A percentile compares a stretch with the other conserved stretches of the same genome.
Conservation (phyloP, 495 filamentous ascomycete genomes). For the Cetradonia linearis region DNA sequence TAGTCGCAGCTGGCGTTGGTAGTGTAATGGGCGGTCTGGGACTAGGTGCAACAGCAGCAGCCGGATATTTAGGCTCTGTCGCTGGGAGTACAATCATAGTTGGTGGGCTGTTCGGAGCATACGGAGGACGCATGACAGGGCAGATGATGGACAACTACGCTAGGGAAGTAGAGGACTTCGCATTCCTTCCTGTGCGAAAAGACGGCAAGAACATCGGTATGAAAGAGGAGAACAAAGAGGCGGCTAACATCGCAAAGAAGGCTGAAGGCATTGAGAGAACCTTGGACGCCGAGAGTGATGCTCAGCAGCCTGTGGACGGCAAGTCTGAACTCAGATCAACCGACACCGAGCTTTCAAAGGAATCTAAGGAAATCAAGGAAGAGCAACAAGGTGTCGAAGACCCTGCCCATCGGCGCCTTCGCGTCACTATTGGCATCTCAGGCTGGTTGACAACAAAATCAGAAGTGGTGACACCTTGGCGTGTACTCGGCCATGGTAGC, state of each 20-base stretch:
- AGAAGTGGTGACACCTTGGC: slow-evolving; percentile 68
- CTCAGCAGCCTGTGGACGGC: slow-evolving; percentile 8
- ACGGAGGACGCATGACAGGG: slow-evolving; percentile 73
- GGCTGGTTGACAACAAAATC: slow-evolving; percentile 70
- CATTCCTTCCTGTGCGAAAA: slow-evolving; percentile 58
- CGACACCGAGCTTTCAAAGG: neutral
- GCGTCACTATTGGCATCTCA: slow-evolving; percentile 71
- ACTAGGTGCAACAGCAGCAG: slow-evolving; percentile 66
- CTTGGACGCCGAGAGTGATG: neutral
- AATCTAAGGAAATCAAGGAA: slow-evolving; percentile 18
- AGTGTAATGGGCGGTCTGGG: slow-evolving; percentile 72
- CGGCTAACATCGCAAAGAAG: slow-evolving; percentile 26
- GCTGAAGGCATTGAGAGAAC: slow-evolving; percentile 9
- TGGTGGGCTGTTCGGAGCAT: slow-evolving; percentile 79
- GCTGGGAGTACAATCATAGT: slow-evolving; percentile 67
- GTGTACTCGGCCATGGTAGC: slow-evolving; percentile 53
- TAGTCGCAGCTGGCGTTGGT: slow-evolving; percentile 74
- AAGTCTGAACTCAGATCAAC: neutral
- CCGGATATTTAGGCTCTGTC: slow-evolving; percentile 62
- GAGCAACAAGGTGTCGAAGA: slow-evolving; percentile 17
- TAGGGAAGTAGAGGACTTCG: slow-evolving; percentile 80
- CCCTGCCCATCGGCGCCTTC: slow-evolving; percentile 48
- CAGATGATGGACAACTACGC: slow-evolving; percentile 82
- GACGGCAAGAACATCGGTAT: slow-evolving; percentile 30
- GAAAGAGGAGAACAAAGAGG: slow-evolving; percentile 16